Evolutionary conservation across 306 rosid species (phyloP).

Genomic region (Vigna mungo): DNA sequence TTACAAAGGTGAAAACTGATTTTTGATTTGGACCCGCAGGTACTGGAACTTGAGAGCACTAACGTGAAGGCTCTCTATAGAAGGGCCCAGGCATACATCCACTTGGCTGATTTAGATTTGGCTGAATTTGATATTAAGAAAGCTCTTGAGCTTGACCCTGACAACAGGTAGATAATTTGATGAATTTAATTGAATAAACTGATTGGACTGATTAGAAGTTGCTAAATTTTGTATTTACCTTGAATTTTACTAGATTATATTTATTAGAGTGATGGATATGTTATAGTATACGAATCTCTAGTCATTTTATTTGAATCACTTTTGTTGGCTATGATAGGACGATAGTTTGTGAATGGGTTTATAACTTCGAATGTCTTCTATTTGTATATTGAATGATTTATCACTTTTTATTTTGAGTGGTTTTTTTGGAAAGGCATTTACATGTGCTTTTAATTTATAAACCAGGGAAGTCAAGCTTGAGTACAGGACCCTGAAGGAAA

Average conservation of each 20-base stretch:
- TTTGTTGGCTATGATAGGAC: not conserved
- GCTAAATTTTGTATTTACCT: not conserved
- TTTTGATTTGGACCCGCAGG: slow-evolving; percentile 51
- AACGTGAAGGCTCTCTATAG: slow-evolving; percentile 92
- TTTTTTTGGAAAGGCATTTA: not conserved
- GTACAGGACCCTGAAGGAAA: slow-evolving; percentile 80
- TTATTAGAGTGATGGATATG: no score
- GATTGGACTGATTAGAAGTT: not conserved
- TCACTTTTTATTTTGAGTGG: not conserved
- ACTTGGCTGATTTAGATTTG: slow-evolving; percentile 79
- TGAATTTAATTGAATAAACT: not conserved
- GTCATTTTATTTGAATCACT: not conserved
- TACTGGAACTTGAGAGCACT: slow-evolving; percentile 71
- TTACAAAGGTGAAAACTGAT: not conserved
- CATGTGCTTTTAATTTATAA: not conserved
- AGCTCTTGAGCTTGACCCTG: slow-evolving; percentile 92
- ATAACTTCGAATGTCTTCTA: not conserved
- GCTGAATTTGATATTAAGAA: slow-evolving; percentile 92
- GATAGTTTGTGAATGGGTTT: not conserved
- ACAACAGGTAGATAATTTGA: slow-evolving; percentile 61
- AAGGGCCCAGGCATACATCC: slow-evolving; percentile 87
- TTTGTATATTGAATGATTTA: not conserved
- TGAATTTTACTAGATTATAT: not conserved
- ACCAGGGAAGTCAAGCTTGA: slow-evolving; percentile 87
- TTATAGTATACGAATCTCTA: not conserved